phyloP scores from a whole-genome alignment of 331 rosid genomes.

The Arachis monticola region DNA sequence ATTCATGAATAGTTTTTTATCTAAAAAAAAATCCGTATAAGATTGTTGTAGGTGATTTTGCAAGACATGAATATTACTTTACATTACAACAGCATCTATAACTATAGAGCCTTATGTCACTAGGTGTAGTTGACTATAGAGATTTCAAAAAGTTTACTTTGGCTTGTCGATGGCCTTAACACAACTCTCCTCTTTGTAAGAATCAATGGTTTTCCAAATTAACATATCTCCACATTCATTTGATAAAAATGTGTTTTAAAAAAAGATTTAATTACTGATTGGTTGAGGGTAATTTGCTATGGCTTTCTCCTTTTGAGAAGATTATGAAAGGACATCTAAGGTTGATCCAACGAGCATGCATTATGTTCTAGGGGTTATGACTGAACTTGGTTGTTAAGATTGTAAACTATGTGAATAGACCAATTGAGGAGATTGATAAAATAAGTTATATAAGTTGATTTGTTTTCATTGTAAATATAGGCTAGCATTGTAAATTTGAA shows the following conservation, averaged over 20 bases:
- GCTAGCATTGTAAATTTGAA: constrained; percentile 12
- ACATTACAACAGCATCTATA: too few relatives aligned
- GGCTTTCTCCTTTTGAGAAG: constrained; percentile 10
- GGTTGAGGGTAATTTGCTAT: constrained; percentile 17
- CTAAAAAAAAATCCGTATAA: neutral
- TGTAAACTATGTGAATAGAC: neutral
- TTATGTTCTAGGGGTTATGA: constrained; percentile 7
- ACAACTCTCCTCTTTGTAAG: too few relatives aligned
- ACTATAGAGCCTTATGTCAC: too few relatives aligned
- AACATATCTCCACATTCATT: too few relatives aligned
- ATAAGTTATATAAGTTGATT: constrained; percentile 4
- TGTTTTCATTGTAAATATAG: neutral
- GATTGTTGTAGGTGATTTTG: constrained; percentile 22
- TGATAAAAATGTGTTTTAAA: neutral
- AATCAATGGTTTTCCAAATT: too few relatives aligned
- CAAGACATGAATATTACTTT: constrained; percentile 10
- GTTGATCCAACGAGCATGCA: constrained; percentile 14
- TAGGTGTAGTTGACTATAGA: too few relatives aligned
- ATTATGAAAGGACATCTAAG: neutral
- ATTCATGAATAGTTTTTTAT: constrained; percentile 22
- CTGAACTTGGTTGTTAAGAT: constrained; percentile 18
- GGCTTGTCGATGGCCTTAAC: too few relatives aligned
- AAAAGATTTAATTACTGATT: constrained; percentile 7
- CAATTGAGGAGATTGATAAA: neutral
- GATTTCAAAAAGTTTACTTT: too few relatives aligned